A percentile compares a stretch with the other conserved stretches of the same genome.
These are phyloP conservation scores for Parmelia sp. DNA, from an alignment of 495 filamentous ascomycete genomes.

Conservation along the genomic window DNA sequence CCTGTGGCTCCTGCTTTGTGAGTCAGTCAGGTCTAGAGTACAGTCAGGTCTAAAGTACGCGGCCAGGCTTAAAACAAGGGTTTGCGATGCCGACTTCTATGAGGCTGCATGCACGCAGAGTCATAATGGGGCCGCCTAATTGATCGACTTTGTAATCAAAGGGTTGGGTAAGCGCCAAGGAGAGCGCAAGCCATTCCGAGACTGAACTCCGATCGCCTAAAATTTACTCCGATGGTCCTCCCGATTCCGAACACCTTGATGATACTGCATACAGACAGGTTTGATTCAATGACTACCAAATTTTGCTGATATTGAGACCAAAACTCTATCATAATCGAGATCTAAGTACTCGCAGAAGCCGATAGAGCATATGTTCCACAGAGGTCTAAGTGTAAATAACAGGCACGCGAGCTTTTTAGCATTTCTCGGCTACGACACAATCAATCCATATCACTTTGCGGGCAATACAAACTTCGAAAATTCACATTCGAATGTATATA, in stretches of 20 bases:
- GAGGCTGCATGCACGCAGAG: not conserved
- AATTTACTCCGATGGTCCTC: not conserved
- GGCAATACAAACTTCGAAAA: conserved; percentile 5
- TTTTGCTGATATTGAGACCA: not conserved
- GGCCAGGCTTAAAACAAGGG: not conserved
- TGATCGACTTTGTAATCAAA: not conserved
- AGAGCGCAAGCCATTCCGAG: not conserved
- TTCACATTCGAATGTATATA: conserved; percentile 1
- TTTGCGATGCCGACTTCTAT: not conserved
- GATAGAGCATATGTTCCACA: not conserved
- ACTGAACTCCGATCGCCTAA: not conserved
- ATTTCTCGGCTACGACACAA: not conserved
- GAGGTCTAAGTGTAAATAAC: conserved; percentile 8
- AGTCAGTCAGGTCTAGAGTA: too few relatives aligned
- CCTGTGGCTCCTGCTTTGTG: not conserved
- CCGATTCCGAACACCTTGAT: too few relatives aligned
- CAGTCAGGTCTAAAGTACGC: too few relatives aligned
- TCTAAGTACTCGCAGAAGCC: not conserved
- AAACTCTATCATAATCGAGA: not conserved
- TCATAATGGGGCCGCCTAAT: not conserved
- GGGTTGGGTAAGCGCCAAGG: not conserved
- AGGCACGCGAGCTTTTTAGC: conserved; percentile 8
- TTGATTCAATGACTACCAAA: too few relatives aligned
- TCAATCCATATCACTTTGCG: not conserved
- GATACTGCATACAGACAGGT: too few relatives aligned